Evolutionary conservation across 305 asterid species (phyloP).

Genomic region (Solanum hybrid): DNA sequence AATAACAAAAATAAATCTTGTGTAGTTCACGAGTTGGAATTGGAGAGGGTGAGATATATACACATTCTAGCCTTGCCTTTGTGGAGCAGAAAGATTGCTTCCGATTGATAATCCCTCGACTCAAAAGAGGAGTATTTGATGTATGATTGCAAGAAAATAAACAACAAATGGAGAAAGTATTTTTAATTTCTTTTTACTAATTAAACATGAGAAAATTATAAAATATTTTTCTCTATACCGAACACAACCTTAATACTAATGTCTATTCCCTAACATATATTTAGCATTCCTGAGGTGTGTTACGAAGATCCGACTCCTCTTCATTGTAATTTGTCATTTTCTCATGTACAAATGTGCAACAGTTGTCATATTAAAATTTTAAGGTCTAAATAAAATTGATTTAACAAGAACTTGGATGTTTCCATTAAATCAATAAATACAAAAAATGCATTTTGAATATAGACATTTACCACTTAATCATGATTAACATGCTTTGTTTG

Average conservation of each 20-base stretch:
- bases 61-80: not conserved
- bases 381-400: not conserved
- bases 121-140: not conserved
- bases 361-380: not conserved
- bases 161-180: not conserved
- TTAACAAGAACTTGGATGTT: not conserved
- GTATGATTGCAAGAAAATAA: not conserved
- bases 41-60: not conserved
- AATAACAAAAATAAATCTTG: not conserved
- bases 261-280: not conserved
- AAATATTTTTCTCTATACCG: not conserved
- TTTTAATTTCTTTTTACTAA: not conserved
- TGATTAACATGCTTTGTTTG: not conserved
- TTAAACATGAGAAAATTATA: not conserved
- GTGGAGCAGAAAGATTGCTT: not conserved
- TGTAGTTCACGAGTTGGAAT: not conserved
- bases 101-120: not conserved
- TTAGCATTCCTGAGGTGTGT: not conserved
- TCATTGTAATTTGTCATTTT: not conserved
- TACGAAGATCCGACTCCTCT: not conserved
- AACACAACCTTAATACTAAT: not conserved
- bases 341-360: not conserved
- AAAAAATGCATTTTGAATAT: not conserved
- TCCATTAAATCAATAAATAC: not conserved
- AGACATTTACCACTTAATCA: not conserved